phyloP scores from a whole-genome alignment of 2,329 filamentous ascomycete genomes.

The Blastomyces silverae region DNA sequence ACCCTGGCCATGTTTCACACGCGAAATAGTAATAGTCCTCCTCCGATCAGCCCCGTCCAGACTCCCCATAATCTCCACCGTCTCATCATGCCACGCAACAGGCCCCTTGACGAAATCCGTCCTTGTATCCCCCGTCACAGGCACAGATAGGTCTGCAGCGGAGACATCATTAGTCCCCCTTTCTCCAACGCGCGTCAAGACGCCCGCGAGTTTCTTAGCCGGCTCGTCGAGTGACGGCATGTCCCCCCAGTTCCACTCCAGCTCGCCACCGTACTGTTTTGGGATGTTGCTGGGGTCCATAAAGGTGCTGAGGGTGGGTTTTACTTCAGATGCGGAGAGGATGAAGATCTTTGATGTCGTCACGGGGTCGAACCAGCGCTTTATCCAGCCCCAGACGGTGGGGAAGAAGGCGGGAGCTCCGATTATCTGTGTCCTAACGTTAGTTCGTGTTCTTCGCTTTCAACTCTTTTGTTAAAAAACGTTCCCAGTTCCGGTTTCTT shows the following conservation, averaged over 20 bases:
- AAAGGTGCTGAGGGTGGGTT: slow-evolving; percentile 68
- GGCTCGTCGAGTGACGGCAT: slow-evolving; percentile 61
- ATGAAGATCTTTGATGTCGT: slow-evolving; percentile 97
- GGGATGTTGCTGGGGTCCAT: slow-evolving; percentile 79
- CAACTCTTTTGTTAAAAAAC: background rate
- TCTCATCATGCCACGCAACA: slow-evolving; percentile 71
- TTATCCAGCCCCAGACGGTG: slow-evolving; percentile 87
- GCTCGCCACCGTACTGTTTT: slow-evolving; percentile 77
- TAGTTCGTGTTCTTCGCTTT: slow-evolving; percentile 1
- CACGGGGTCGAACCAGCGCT: slow-evolving; percentile 90
- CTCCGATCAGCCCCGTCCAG: slow-evolving; percentile 18
- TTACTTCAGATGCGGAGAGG: slow-evolving; percentile 64
- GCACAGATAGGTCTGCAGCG: background rate
- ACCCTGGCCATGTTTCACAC: background rate
- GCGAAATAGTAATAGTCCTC: slow-evolving; percentile 15
- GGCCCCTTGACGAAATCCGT: slow-evolving; percentile 32
- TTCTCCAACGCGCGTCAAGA: slow-evolving; percentile 26
- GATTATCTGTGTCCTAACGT: slow-evolving; percentile 55
- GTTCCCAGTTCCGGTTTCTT: background rate
- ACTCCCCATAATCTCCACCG: slow-evolving; percentile 71
- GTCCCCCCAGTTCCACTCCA: slow-evolving; percentile 75
- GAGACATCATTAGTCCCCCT: slow-evolving; percentile 18
- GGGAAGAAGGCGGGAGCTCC: slow-evolving; percentile 86
- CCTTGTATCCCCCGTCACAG: slow-evolving; percentile 13
- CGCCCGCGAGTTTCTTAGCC: slow-evolving; percentile 31